A percentile compares a stretch with the other conserved stretches of the same genome.
Evolutionary conservation across 345 rosid genomes (phyloP).

Genomic region (rapeseed (Brassica napus)): Da-Ae NC_063436.1:11042001-11042500

Average conservation of each 20-base stretch:
- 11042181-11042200: conserved; percentile 25
- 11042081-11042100: background rate
- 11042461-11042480: background rate
- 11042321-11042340: background rate
- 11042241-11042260: conserved; percentile 32
- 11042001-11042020: background rate
- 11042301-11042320: background rate
- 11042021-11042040: background rate
- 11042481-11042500: background rate
- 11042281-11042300: conserved; percentile 15
- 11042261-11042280: conserved; percentile 38
- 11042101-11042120: conserved; percentile 37
- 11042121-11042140: conserved; percentile 44
- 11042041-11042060: background rate
- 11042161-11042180: conserved; percentile 30
- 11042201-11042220: conserved; percentile 10
- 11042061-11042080: conserved; percentile 8
- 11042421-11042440: background rate
- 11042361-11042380: conserved; percentile 1
- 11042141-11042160: conserved; percentile 39
- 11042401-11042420: conserved; percentile 5
- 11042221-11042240: conserved; percentile 24
- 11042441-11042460: background rate
- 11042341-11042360: conserved; percentile 20
- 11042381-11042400: background rate